Conservation (phyloP, 2,329 filamentous ascomycete species). For the Alternaria dauci region DNA sequence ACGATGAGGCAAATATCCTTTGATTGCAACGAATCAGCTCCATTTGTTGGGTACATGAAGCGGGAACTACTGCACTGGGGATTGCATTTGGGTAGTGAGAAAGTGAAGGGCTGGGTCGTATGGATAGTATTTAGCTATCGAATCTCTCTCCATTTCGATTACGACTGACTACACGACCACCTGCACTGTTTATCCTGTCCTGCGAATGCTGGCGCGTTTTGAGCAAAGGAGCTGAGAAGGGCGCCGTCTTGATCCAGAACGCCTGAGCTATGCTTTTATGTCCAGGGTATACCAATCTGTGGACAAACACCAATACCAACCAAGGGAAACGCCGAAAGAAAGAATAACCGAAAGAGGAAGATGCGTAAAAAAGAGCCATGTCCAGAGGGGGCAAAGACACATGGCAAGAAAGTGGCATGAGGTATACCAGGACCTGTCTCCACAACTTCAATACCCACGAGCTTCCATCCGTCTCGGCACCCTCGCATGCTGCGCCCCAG, state of each 20-base stretch:
- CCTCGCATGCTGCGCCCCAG: constrained; percentile 25
- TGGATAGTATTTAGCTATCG: too few species aligned
- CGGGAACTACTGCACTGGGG: not conserved
- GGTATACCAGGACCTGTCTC: not conserved
- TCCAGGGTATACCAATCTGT: constrained; percentile 14
- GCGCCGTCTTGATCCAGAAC: constrained; percentile 1
- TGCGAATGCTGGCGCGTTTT: too few species aligned
- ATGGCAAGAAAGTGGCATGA: not conserved
- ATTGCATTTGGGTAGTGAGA: not conserved
- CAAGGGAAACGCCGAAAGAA: not conserved
- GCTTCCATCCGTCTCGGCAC: constrained; percentile 6
- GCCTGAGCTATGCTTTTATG: constrained; percentile 16
- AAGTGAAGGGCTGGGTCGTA: too few species aligned
- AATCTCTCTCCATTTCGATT: too few species aligned
- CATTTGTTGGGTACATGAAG: too few species aligned
- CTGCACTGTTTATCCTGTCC: too few species aligned
- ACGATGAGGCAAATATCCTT: not conserved
- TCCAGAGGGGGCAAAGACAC: not conserved
- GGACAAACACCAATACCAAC: not conserved
- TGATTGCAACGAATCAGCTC: not conserved
- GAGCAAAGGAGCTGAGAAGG: not conserved
- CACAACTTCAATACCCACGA: constrained; percentile 6
- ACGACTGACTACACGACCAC: too few species aligned
- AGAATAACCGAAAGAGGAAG: not conserved
- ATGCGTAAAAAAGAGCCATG: not conserved